Evolutionary conservation across 352 stramenopile species (phyloP), one percentile per base, ranked within the genome.

Genomic region (Pythium plurisporium): DNA sequence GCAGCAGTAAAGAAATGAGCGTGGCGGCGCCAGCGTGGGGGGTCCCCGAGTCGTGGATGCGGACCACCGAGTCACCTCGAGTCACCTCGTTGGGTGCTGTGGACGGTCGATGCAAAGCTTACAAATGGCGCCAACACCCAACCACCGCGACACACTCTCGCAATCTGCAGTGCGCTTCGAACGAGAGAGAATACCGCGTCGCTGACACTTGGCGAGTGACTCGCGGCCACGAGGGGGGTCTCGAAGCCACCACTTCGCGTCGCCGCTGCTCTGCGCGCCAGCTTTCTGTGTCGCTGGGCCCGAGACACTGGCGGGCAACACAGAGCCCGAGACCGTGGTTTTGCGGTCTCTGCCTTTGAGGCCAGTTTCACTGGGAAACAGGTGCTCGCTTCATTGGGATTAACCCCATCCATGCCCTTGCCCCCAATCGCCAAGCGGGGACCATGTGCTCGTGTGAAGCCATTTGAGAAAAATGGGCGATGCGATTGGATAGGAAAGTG

Each of bases 1-100:
- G 45, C 55, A 55, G 55, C 55, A 63, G 55, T 63, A 55, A 56
- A 63, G 36, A 56, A 47, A 56, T 56, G 49, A 47, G 26, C 1
- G 11, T 6, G 22, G 22, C 42, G 23, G 30, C 17, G 20, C 22
- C 41, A 26, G 41, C 19, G 42, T 49, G 15, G 42, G 26, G 22
- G 42, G 42, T 31, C 5, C 17, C 2, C 4, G 2, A 17, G 42
- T 49, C 22, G 19, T 49, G 42, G n/a, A 26, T 5, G 23, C 2
- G 5, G 26, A 49, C 7, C 6, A 23, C 38, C 10, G 7, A 44
- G 11, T 19, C 26, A 23, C 10, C 22, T 3, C 5, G 19, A 17
- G 7, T 23, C 20, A 49, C n/a, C 17, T 33, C n/a, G n/a, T 17
- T 40, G n/a, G 8, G 4, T 44, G 23, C n/a, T 14, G 12, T 25